A percentile compares a stretch with the other conserved stretches of the same genome.
Conservation (phyloP, 228 moss, liverwort and hornwort species). For the Sphagnum fallax region DNA sequence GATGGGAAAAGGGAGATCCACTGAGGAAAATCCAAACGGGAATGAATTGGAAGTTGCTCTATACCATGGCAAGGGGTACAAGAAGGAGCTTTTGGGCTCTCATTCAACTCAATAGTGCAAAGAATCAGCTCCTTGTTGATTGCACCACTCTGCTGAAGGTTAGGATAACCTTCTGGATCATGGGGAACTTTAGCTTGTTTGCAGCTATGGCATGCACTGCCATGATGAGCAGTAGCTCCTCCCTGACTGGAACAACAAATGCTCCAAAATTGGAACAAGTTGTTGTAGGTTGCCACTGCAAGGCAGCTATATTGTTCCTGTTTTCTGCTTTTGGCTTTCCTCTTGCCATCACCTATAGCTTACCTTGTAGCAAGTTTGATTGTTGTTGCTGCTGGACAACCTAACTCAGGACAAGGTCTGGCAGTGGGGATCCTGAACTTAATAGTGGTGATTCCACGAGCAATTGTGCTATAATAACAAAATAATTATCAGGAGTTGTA, state of each 20-base stretch:
- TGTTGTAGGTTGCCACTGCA: slow-evolving; percentile 16
- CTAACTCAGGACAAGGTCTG: slow-evolving; percentile 9
- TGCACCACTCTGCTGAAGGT: slow-evolving; percentile 28
- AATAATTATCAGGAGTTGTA: no score
- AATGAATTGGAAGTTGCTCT: background rate
- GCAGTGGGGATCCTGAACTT: slow-evolving; percentile 48
- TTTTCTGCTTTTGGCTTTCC: slow-evolving; percentile 48
- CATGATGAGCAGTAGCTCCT: slow-evolving; percentile 22
- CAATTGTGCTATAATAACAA: slow-evolving; percentile 1
- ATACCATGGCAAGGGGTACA: slow-evolving; percentile 30
- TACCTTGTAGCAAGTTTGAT: slow-evolving; percentile 40
- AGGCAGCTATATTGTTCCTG: slow-evolving; percentile 24
- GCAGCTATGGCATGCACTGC: slow-evolving; percentile 43
- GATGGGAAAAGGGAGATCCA: slow-evolving; percentile 48
- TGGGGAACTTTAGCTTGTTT: slow-evolving; percentile 36
- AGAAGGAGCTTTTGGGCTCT: background rate
- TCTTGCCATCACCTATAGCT: slow-evolving; percentile 44
- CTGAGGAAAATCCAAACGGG: slow-evolving; percentile 25
- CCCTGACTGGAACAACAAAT: slow-evolving; percentile 16
- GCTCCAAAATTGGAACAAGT: slow-evolving; percentile 13
- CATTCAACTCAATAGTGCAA: slow-evolving; percentile 16
- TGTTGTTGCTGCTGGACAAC: background rate
- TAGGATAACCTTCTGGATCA: slow-evolving; percentile 41
- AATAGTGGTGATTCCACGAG: slow-evolving; percentile 34
- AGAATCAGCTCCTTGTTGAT: slow-evolving; percentile 35